These are phyloP conservation scores for Cucurbita moschata DNA, from an alignment of 306 rosid species.

Conservation along the genomic window DNA sequence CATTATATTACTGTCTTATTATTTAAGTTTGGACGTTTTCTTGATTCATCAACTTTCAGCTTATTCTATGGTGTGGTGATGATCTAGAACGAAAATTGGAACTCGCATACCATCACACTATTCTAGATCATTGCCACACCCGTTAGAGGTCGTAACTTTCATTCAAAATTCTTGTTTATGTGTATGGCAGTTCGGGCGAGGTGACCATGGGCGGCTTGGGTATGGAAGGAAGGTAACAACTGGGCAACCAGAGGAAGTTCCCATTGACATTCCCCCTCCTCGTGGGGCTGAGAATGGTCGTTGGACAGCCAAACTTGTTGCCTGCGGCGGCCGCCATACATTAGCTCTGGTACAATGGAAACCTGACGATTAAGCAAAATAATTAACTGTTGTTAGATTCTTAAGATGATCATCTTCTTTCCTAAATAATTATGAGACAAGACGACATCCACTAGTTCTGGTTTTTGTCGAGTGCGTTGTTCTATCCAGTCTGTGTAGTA, in stretches of 20 bases:
- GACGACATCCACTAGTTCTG: not conserved
- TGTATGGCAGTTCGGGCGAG: conserved; percentile 64
- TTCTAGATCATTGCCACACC: not conserved
- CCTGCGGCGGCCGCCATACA: conserved; percentile 95
- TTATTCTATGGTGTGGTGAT: not conserved
- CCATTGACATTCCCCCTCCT: conserved; percentile 50
- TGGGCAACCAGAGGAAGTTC: conserved; percentile 91
- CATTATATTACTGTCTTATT: not conserved
- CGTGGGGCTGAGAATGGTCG: conserved; percentile 20
- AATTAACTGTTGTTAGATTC: not conserved
- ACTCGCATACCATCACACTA: too few species aligned
- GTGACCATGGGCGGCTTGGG: conserved; percentile 98
- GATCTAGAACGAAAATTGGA: not conserved
- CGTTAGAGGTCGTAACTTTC: not conserved
- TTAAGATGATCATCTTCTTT: not conserved
- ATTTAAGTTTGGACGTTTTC: not conserved
- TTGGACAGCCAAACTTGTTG: conserved; percentile 79
- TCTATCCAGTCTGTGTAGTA: not conserved
- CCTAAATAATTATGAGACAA: not conserved
- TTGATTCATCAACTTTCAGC: not conserved
- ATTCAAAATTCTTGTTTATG: not conserved
- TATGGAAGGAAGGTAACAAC: conserved; percentile 90
- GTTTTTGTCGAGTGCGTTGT: not conserved
- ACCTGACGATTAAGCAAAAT: conserved; percentile 13
- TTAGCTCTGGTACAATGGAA: conserved; percentile 71